Base-by-base conservation (phyloP, 75 land plant genomes). In the Cupressus sempervirens region DNA sequence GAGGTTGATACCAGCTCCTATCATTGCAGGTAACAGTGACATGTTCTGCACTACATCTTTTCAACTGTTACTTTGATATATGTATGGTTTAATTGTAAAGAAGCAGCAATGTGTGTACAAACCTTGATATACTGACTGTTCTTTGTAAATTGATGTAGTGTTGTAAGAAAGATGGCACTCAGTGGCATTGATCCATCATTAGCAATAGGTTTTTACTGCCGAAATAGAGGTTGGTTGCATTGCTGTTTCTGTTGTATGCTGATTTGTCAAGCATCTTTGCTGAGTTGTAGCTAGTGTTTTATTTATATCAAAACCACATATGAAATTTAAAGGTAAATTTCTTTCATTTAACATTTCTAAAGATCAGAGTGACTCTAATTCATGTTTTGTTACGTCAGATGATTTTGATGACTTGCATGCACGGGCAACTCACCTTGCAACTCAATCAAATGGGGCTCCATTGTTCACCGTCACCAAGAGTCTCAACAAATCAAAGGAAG, bases 201-300 rank as follows among this genome's bases (percentile, higher is more conserved):
- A 85, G 99, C 99, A 62, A 93, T 98, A 82, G 99, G 99, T 0
- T 98, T 98, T 85, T 98, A 96, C 74, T 98, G 99, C 85, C 86
- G 93, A 30, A 91, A 94, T 83, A 94, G 89, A 88, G 98, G 99
- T 97, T 52, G 12, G 89, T 45, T 32, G 26, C 7, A 52, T 40
- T 36, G 23, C 45, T 82, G 29, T 5, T 35, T 35, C 30, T 40
- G n/a, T 40, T 86, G n/a, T 83, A 70, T 56, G 13, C 43, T 84
- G 41, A 76, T 32, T 4, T 43, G 14, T 58, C 46, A 41, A 83
- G 68, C 7, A 38, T 58, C 26, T 67, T 72, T 76, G 52, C 3
- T 84, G 56, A 26, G 36, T 50, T 53, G 9, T 52, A 32, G 30
- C 29, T 32, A 53, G 62, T 34, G 35, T 48, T 81, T 30, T n/a